These are phyloP conservation scores for Candida caryicola DNA, from an alignment of 805 yeast genomes.

Conservation along the genomic window DNA sequence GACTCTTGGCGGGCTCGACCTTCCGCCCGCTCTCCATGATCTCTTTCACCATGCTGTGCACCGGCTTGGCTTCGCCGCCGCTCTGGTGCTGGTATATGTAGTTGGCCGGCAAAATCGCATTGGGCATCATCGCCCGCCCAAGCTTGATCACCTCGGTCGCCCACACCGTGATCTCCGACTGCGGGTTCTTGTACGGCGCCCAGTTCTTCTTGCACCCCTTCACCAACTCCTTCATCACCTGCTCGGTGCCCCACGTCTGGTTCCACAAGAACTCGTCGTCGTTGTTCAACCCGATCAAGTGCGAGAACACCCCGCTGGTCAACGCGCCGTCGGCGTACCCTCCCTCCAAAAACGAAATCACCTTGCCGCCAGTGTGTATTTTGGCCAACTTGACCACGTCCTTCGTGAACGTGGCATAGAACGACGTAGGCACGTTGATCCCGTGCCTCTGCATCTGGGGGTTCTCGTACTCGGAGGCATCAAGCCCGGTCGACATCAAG, in stretches of 20 bases:
- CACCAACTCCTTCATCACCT: conserved; percentile 60
- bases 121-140: conserved; percentile 63
- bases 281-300: conserved; percentile 65
- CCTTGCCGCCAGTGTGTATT: conserved; percentile 55
- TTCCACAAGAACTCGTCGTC: conserved; percentile 50
- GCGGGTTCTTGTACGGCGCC: conserved; percentile 55
- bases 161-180: conserved; percentile 54
- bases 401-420: conserved; percentile 66
- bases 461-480: conserved; percentile 79
- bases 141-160: conserved; percentile 61
- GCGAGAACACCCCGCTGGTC: conserved; percentile 75
- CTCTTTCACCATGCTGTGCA: conserved; percentile 34
- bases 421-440: conserved; percentile 77
- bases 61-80: conserved; percentile 11
- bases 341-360: conserved; percentile 74
- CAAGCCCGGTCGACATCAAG: conserved; percentile 84
- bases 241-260: conserved; percentile 59
- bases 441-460: conserved; percentile 84
- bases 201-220: conserved; percentile 69
- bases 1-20: conserved; percentile 13
- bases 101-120: conserved; percentile 38
- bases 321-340: conserved; percentile 85
- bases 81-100: conserved; percentile 31
- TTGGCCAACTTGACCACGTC: conserved; percentile 72
- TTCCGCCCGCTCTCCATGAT: conserved; percentile 15